Conservation (phyloP, 192 early-diverging fungal genomes). For the Rhizophlyctis rosea region DNA sequence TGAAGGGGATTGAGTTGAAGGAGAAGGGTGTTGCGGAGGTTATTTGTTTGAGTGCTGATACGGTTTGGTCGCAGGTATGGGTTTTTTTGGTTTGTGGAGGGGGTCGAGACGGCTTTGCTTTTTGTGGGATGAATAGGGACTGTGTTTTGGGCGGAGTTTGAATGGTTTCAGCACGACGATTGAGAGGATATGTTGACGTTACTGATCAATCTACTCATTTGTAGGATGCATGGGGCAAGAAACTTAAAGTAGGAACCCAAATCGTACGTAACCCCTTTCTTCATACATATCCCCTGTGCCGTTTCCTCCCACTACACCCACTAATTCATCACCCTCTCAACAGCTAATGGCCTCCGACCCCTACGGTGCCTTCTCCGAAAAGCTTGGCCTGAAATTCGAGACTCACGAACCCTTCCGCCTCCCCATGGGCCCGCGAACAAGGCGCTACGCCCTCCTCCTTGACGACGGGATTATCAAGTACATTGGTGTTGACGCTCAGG, state of each 20-base stretch:
- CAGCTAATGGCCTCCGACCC: conserved; percentile 72
- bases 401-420: conserved; percentile 1
- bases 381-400: conserved; percentile 66
- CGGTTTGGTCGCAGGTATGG: conserved; percentile 58
- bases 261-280: conserved; percentile 23
- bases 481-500: conserved; percentile 65
- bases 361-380: conserved; percentile 61
- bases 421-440: conserved; percentile 40
- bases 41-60: conserved; percentile 61
- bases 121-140: too few relatives aligned
- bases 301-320: too few relatives aligned
- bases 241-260: conserved; percentile 38
- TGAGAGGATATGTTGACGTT: too few relatives aligned
- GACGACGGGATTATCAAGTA: conserved; percentile 71
- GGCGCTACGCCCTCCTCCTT: conserved; percentile 70
- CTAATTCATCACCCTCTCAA: too few relatives aligned
- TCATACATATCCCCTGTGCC: too few relatives aligned
- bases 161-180: too few relatives aligned
- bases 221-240: conserved; percentile 58
- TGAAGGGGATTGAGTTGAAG: conserved; percentile 52
- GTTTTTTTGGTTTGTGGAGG: too few relatives aligned
- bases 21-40: conserved; percentile 69
- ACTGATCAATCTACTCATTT: too few relatives aligned
- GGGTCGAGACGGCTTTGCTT: too few relatives aligned
- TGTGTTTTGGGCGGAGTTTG: too few relatives aligned